Evolutionary conservation across 176 grass and related monocot species (phyloP).

Genomic region (Carex pumila): DNA sequence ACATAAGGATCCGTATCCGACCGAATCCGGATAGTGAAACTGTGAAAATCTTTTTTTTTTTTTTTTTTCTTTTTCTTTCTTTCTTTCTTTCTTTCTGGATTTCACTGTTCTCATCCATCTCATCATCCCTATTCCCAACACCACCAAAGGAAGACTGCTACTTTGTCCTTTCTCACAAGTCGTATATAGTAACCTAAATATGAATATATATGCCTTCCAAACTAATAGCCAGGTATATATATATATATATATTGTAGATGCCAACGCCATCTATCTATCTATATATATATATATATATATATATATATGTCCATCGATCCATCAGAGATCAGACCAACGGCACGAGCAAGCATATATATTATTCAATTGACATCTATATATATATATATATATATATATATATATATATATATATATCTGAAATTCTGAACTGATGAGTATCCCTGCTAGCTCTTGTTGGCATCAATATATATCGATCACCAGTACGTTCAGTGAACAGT

Average conservation of each 20-base stretch:
- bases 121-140: not conserved
- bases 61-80: too few species aligned
- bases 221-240: not conserved
- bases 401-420: too few species aligned
- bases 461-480: not conserved
- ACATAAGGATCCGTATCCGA: too few species aligned
- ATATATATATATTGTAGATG: not conserved
- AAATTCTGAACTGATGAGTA: too few species aligned
- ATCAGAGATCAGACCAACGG: not conserved
- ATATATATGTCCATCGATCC: not conserved
- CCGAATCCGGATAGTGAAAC: not conserved
- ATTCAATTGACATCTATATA: too few species aligned
- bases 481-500: not conserved
- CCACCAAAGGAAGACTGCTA: not conserved
- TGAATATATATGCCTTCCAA: not conserved
- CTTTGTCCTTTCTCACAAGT: not conserved
- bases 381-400: too few species aligned
- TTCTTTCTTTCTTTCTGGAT: not conserved
- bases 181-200: not conserved
- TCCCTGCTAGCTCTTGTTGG: too few species aligned
- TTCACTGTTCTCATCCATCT: not conserved
- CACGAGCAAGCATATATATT: not conserved
- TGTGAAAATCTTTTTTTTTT: not conserved
- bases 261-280: not conserved
- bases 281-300: not conserved